Evolutionary conservation across 805 yeast genomes (phyloP).

Genomic region (Zygosaccharomyces bailii): DNA sequence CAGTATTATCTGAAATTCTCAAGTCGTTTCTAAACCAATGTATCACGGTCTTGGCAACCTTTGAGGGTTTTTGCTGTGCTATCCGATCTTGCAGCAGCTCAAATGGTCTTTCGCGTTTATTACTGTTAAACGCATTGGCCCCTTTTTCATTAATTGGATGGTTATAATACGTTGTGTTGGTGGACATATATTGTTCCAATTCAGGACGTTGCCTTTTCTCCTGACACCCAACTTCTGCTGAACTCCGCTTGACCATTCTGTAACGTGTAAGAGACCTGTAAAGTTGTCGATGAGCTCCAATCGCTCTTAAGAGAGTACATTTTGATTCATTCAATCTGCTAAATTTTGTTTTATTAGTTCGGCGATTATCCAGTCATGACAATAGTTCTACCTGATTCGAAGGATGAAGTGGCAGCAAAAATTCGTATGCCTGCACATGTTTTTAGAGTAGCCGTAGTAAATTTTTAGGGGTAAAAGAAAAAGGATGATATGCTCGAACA

Average conservation of each 20-base stretch:
- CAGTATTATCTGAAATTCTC: constrained; percentile 44
- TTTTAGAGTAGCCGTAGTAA: no score
- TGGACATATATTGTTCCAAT: constrained; percentile 17
- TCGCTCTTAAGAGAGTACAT: no score
- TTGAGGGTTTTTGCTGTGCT: neutral
- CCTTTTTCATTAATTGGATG: constrained; percentile 18
- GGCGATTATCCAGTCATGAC: no score
- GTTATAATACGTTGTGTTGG: constrained; percentile 19
- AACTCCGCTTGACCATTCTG: neutral
- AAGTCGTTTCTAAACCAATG: constrained; percentile 50
- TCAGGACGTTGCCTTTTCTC: constrained; percentile 8
- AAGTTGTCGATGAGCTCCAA: no score
- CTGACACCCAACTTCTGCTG: neutral
- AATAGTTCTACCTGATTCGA: no score
- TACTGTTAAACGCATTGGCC: constrained; percentile 23
- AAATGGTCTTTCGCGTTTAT: constrained; percentile 19
- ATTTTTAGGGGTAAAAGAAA: no score
- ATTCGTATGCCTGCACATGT: no score
- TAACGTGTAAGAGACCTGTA: neutral
- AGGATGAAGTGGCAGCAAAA: no score
- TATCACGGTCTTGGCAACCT: constrained; percentile 27
- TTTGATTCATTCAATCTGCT: no score
- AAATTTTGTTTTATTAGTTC: no score
- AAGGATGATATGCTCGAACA: no score
- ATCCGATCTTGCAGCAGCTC: constrained; percentile 12